Conservation (phyloP, 208 protist species). For the Crithidia bombi region DNA sequence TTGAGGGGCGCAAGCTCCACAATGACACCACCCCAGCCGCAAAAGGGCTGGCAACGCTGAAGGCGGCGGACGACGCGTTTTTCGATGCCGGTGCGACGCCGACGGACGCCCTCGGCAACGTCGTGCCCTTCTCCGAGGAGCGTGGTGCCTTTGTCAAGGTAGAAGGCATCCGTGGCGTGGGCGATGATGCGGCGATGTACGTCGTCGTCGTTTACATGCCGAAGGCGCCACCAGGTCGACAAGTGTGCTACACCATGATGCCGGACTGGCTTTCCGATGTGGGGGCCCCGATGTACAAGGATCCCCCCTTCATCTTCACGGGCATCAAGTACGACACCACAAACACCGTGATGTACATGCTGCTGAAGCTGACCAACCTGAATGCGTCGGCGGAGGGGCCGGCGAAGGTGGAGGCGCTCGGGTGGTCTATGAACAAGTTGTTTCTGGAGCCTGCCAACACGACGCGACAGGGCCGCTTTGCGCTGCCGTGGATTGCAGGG, state of each 20-base stretch:
- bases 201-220: slow-evolving; percentile 42
- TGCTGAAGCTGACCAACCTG: slow-evolving; percentile 66
- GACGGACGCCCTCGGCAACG: slow-evolving; percentile 42
- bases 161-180: slow-evolving; percentile 59
- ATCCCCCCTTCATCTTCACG: slow-evolving; percentile 53
- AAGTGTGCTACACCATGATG: slow-evolving; percentile 44
- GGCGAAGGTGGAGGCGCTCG: slow-evolving; percentile 37
- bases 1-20: slow-evolving; percentile 27
- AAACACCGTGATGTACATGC: slow-evolving; percentile 46
- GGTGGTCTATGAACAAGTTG: slow-evolving; percentile 66
- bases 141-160: slow-evolving; percentile 65
- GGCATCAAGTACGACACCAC: slow-evolving; percentile 33
- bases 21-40: slow-evolving; percentile 11
- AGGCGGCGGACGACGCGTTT: slow-evolving; percentile 45
- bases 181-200: slow-evolving; percentile 52
- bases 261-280: slow-evolving; percentile 68
- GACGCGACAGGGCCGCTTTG: slow-evolving; percentile 64
- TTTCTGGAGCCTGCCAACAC: slow-evolving; percentile 47
- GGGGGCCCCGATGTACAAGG: slow-evolving; percentile 54
- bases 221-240: slow-evolving; percentile 26
- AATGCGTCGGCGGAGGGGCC: background rate
- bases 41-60: slow-evolving; percentile 29
- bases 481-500: slow-evolving; percentile 54
- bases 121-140: slow-evolving; percentile 52
- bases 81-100: slow-evolving; percentile 21